Percentiles rank a stretch among this genome's conserved stretches.
Evolutionary conservation across 164 flowering plant species (phyloP).

Genomic region (Euptelea pleiosperma): DNA sequence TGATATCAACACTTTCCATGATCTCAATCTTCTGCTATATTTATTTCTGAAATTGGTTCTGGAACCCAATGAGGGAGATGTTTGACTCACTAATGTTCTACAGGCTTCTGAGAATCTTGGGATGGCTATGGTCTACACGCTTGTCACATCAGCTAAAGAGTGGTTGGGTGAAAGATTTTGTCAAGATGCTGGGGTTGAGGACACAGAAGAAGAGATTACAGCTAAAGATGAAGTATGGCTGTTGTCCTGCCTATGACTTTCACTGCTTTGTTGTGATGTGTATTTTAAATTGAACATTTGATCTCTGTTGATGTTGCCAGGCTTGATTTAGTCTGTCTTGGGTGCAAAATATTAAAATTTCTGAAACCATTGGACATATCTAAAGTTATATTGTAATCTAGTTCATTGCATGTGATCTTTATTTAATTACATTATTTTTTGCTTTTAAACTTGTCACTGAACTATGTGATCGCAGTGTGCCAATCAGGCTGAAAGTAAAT

Average conservation of each 20-base stretch:
- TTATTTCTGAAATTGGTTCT: neutral
- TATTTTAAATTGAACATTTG: conserved; percentile 19
- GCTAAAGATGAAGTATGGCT: conserved; percentile 78
- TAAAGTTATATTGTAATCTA: too few species aligned
- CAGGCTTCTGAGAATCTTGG: conserved; percentile 98
- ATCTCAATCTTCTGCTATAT: neutral
- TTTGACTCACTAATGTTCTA: conserved; percentile 7
- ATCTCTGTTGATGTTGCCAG: conserved; percentile 7
- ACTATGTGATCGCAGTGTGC: too few species aligned
- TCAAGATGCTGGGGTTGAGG: conserved; percentile 37
- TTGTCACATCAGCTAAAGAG: conserved; percentile 81
- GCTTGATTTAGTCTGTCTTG: neutral
- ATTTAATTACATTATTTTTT: too few species aligned
- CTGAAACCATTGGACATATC: too few species aligned
- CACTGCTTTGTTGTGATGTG: conserved; percentile 15
- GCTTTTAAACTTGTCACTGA: too few species aligned
- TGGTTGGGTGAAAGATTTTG: conserved; percentile 79
- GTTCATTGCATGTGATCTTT: too few species aligned
- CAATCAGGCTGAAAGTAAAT: too few species aligned
- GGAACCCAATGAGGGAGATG: neutral
- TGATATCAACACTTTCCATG: neutral
- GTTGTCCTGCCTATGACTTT: conserved; percentile 14
- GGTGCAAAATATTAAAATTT: too few species aligned
- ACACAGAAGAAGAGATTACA: conserved; percentile 44
- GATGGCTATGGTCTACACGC: conserved; percentile 98